phyloP scores from a whole-genome alignment of 805 yeast genomes.

The Teunomyces aglyptinius region DNA sequence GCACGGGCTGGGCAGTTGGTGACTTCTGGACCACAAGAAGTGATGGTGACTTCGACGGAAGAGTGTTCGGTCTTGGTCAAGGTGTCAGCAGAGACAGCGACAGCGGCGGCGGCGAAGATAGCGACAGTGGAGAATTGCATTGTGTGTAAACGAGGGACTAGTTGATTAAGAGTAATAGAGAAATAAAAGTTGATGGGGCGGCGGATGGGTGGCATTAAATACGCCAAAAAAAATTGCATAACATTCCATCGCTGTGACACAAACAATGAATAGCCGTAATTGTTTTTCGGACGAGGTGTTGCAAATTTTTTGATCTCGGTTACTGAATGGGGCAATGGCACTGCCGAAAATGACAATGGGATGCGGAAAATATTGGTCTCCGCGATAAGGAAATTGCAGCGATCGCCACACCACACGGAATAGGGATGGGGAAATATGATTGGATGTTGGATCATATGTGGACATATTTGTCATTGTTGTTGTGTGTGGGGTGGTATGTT shows the following conservation, averaged over 20 bases:
- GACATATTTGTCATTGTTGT: too few species aligned
- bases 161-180: conserved; percentile 28
- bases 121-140: conserved; percentile 49
- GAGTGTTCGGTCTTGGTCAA: conserved; percentile 28
- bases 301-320: not conserved
- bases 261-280: not conserved
- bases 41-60: conserved; percentile 43
- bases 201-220: conserved; percentile 4
- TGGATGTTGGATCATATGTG: too few species aligned
- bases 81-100: conserved; percentile 31
- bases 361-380: not conserved
- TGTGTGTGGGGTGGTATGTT: too few species aligned
- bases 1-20: conserved; percentile 42
- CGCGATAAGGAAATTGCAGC: not conserved
- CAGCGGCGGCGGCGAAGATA: conserved; percentile 38
- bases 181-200: conserved; percentile 9
- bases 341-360: not conserved
- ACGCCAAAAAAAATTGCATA: not conserved
- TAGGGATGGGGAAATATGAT: too few species aligned
- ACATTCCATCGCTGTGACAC: not conserved
- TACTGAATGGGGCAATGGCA: not conserved
- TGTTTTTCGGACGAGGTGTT: not conserved
- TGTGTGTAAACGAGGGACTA: conserved; percentile 33
- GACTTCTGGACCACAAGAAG: conserved; percentile 38
- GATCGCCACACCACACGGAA: too few species aligned